Evolutionary conservation across 441 rosid genomes (phyloP).

Genomic region (Adansonia rubrostipa): DNA sequence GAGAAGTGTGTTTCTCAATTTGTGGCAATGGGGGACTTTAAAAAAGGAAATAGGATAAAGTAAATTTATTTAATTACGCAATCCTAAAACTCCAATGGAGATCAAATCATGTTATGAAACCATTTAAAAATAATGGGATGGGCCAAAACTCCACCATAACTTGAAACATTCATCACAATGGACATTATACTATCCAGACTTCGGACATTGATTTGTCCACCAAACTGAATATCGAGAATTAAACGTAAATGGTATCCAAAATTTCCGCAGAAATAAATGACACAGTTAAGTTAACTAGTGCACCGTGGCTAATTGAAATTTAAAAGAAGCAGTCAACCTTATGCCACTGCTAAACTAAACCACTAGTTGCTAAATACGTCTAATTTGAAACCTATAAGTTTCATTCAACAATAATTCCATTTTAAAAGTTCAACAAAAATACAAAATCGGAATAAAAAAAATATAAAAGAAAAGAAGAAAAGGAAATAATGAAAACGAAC

Average conservation of each 20-base stretch:
- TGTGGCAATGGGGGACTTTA: background rate
- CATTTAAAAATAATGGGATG: background rate
- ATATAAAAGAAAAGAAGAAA: background rate
- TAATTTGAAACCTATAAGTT: background rate
- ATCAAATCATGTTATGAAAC: background rate
- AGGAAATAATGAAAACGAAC: conserved; percentile 25
- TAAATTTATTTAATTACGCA: background rate
- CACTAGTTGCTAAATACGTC: background rate
- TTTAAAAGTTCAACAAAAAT: background rate
- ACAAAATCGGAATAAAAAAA: background rate
- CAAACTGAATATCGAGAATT: background rate
- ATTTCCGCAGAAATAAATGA: background rate
- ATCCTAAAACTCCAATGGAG: background rate
- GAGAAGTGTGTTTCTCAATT: background rate
- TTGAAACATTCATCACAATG: background rate
- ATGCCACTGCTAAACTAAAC: conserved; percentile 19
- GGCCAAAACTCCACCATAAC: background rate
- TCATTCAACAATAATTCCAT: background rate
- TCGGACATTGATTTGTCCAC: background rate
- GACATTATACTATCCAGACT: background rate
- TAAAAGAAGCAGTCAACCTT: conserved; percentile 10
- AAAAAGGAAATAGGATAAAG: background rate
- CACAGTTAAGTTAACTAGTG: background rate
- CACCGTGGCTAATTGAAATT: background rate
- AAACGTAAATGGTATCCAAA: background rate